Evolutionary conservation across 805 yeast genomes (phyloP).

Genomic region (Kluyveromyces nonfermentans): DNA sequence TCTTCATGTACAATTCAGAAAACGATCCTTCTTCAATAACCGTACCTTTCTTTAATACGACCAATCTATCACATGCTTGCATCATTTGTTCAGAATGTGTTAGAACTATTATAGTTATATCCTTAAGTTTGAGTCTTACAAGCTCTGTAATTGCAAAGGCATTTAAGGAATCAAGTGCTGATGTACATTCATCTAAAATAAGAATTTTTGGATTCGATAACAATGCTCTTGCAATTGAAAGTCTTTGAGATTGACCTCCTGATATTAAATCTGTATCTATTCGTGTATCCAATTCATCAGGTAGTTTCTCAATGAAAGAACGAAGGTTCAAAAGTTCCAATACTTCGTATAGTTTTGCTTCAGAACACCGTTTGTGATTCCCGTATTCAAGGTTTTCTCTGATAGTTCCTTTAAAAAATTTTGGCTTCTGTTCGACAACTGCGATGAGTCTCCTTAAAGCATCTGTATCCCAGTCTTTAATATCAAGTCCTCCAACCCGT

Average conservation of each 20-base stretch:
- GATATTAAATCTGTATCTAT: constrained; percentile 53
- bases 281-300: constrained; percentile 49
- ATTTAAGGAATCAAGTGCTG: constrained; percentile 70
- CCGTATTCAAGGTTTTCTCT: constrained; percentile 66
- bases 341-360: constrained; percentile 30
- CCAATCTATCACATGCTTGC: constrained; percentile 42
- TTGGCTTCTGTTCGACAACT: constrained; percentile 68
- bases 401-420: constrained; percentile 65
- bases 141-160: constrained; percentile 41
- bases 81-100: constrained; percentile 70
- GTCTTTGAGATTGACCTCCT: constrained; percentile 85
- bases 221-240: constrained; percentile 77
- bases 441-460: constrained; percentile 47
- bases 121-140: constrained; percentile 31
- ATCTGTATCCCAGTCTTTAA: constrained; percentile 36
- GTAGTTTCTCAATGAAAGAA: constrained; percentile 45
- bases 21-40: constrained; percentile 39
- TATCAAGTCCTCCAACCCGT: constrained; percentile 38
- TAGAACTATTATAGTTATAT: constrained; percentile 48
- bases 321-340: constrained; percentile 41
- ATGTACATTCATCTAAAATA: constrained; percentile 79
- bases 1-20: constrained; percentile 15
- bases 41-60: constrained; percentile 41
- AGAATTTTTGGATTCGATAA: constrained; percentile 55
- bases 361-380: constrained; percentile 21